Conservation (phyloP, 805 yeast species). For the Candida loeiensis region DNA sequence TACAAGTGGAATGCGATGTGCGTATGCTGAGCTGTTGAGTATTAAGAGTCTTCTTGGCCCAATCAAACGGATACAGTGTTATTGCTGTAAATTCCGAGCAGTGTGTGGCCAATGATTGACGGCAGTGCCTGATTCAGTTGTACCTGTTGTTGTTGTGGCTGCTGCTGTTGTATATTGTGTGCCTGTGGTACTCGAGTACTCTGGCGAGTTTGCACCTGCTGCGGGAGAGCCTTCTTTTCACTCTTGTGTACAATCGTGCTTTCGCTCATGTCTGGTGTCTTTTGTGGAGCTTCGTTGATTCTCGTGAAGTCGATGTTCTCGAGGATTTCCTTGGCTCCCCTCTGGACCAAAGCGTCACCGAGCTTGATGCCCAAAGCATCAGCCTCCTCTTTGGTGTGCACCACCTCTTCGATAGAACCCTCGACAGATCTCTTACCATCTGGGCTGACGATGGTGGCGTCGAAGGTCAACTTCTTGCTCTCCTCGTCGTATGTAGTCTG, state of each 20-base stretch:
- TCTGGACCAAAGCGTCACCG: conserved; percentile 61
- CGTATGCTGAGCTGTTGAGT: background rate
- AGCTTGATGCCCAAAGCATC: conserved; percentile 64
- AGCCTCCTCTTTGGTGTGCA: conserved; percentile 55
- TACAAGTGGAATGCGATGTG: conserved; percentile 1
- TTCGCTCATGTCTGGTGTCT: background rate
- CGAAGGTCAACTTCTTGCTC: conserved; percentile 47
- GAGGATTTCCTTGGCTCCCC: conserved; percentile 81
- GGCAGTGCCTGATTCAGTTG: background rate
- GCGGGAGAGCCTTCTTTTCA: background rate
- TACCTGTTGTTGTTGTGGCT: background rate
- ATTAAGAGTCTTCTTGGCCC: background rate
- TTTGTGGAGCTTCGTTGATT: conserved; percentile 37
- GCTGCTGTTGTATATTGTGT: background rate
- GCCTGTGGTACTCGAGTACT: background rate
- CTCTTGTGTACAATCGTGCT: background rate
- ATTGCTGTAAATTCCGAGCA: background rate
- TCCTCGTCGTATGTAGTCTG: conserved; percentile 49
- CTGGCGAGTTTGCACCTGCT: background rate
- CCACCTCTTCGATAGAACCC: conserved; percentile 39
- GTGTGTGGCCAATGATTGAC: background rate
- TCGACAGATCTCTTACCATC: conserved; percentile 76
- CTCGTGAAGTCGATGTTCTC: conserved; percentile 74
- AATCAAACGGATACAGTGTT: conserved; percentile 1
- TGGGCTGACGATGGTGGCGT: conserved; percentile 76